Conservation (phyloP, 2,329 filamentous ascomycete genomes). For the Aschersonia sp. region DNA sequence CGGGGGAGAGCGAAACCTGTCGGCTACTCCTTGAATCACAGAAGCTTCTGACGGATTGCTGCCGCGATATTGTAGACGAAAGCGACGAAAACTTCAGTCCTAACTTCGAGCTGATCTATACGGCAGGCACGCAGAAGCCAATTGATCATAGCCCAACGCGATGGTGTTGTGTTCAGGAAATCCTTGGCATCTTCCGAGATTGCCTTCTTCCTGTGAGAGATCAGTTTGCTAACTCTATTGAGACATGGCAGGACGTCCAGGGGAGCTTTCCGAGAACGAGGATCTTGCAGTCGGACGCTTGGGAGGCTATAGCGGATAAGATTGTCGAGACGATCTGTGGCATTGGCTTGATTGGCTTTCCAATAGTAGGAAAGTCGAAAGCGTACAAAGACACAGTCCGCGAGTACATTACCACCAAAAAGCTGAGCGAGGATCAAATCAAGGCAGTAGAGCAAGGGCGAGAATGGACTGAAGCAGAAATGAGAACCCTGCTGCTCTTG, state of each 20-base stretch:
- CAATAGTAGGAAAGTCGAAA: conserved; percentile 21
- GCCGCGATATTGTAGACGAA: conserved; percentile 47
- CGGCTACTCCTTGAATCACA: conserved; percentile 24
- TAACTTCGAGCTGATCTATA: conserved; percentile 49
- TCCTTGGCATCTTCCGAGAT: conserved; percentile 20
- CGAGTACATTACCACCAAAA: conserved; percentile 27
- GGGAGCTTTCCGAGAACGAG: conserved; percentile 9
- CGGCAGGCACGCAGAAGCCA: conserved; percentile 35
- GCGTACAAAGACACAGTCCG: conserved; percentile 16
- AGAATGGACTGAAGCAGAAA: conserved; percentile 18
- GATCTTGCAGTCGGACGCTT: conserved; percentile 9
- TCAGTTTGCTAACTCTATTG: conserved; percentile 14
- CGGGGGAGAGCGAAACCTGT: conserved; percentile 12
- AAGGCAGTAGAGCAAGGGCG: conserved; percentile 16
- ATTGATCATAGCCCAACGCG: conserved; percentile 28
- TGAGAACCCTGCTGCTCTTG: conserved; percentile 25
- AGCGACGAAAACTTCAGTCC: conserved; percentile 49
- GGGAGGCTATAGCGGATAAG: not conserved
- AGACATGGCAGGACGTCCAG: conserved; percentile 24
- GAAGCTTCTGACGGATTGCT: conserved; percentile 23
- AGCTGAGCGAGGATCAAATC: conserved; percentile 15
- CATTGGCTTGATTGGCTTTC: conserved; percentile 24
- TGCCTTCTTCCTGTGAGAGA: conserved; percentile 16
- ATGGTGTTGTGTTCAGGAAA: conserved; percentile 2
- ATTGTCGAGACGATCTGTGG: conserved; percentile 12